These are phyloP conservation scores for Ceratobasidium sp. DNA, from an alignment of 1,284 basidiomycete genomes.

Conservation along the genomic window DNA sequence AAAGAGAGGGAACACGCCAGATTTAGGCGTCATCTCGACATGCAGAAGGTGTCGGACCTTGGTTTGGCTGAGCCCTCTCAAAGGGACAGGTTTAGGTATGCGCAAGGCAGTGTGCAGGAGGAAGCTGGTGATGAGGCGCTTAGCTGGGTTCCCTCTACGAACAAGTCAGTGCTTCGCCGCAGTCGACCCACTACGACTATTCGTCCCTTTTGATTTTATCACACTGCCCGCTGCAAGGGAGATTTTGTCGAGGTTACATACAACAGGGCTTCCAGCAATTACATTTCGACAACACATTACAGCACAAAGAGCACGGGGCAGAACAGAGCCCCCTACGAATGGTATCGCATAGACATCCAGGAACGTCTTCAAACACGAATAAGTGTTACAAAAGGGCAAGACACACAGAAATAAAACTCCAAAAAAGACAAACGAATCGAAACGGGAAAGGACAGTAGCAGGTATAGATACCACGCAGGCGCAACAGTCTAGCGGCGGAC, in stretches of 20 bases:
- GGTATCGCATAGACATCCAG: slow-evolving; percentile 33
- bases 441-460: slow-evolving; percentile 36
- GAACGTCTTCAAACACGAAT: slow-evolving; percentile 24
- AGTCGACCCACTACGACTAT: background rate
- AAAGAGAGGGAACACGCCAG: slow-evolving; percentile 4
- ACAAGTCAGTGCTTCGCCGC: background rate
- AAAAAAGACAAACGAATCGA: slow-evolving; percentile 38
- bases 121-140: slow-evolving; percentile 20
- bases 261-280: slow-evolving; percentile 29
- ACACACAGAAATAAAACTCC: slow-evolving; percentile 34
- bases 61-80: slow-evolving; percentile 35
- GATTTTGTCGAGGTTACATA: slow-evolving; percentile 10
- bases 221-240: background rate
- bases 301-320: slow-evolving; percentile 8
- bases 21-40: slow-evolving; percentile 28
- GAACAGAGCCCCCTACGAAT: background rate
- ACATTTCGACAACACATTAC: slow-evolving; percentile 41
- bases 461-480: slow-evolving; percentile 14
- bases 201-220: background rate
- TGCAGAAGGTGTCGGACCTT: slow-evolving; percentile 34
- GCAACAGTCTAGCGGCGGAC: slow-evolving; percentile 51
- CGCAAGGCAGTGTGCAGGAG: slow-evolving; percentile 8
- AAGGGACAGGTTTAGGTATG: slow-evolving; percentile 12
- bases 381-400: slow-evolving; percentile 37
- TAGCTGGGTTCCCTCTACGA: background rate